A percentile compares a stretch with the other conserved stretches of the same genome.
Conservation (phyloP, 1,284 basidiomycete species). For the Pseudozyma tsukubaensis region DNA sequence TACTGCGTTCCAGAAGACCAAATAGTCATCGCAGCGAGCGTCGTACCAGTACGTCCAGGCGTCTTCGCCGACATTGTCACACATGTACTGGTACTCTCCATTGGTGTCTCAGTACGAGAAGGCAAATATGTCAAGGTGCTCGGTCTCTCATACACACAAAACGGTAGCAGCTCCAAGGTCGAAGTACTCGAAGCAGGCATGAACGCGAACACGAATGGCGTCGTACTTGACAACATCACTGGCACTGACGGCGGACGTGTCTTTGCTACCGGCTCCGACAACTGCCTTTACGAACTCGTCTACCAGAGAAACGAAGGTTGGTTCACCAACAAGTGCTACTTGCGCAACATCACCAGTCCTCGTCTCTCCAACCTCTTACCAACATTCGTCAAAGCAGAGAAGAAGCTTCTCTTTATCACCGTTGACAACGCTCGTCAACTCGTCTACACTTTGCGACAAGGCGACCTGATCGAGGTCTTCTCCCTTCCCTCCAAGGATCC, state of each 20-base stretch:
- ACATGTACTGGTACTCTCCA: conserved; percentile 89
- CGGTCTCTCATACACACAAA: conserved; percentile 75
- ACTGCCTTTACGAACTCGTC: conserved; percentile 89
- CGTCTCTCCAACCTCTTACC: conserved; percentile 66
- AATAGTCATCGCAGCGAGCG: conserved; percentile 78
- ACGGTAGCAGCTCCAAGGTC: conserved; percentile 72
- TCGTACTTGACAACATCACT: conserved; percentile 82
- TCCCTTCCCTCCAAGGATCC: conserved; percentile 53
- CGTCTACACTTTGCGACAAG: conserved; percentile 62
- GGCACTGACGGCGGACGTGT: conserved; percentile 86
- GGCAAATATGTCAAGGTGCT: conserved; percentile 84
- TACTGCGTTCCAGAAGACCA: conserved; percentile 88
- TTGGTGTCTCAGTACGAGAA: conserved; percentile 68
- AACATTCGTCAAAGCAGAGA: conserved; percentile 74
- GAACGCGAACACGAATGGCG: conserved; percentile 77
- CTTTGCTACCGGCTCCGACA: conserved; percentile 88
- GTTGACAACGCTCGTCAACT: conserved; percentile 60
- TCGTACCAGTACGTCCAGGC: conserved; percentile 69
- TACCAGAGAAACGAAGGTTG: conserved; percentile 92
- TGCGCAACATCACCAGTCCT: conserved; percentile 77
- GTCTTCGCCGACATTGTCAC: conserved; percentile 95
- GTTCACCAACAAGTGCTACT: conserved; percentile 82
- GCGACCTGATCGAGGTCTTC: conserved; percentile 64
- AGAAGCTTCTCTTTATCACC: conserved; percentile 56
- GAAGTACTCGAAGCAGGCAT: conserved; percentile 92